Percentiles rank a stretch among this genome's conserved stretches.
phyloP scores from a whole-genome alignment of 1,139 yeast species.

The Candida sanyaensis region DNA sequence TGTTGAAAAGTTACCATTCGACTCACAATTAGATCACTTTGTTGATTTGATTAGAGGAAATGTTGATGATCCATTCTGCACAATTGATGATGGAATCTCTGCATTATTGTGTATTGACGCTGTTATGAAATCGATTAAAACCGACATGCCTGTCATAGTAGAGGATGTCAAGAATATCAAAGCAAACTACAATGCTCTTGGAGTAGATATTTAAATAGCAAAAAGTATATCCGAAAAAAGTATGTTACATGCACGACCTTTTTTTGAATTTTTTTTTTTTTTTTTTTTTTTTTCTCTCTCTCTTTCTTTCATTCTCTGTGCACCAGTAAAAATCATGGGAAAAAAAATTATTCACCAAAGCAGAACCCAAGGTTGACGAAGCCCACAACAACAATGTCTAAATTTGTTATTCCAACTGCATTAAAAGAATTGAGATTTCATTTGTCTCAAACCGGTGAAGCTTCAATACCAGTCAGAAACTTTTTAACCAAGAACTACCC shows the following conservation, averaged over 20 bases:
- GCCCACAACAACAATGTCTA: slow-evolving; percentile 41
- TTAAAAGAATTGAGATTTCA: slow-evolving; percentile 80
- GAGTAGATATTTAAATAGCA: background rate
- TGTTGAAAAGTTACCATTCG: slow-evolving; percentile 31
- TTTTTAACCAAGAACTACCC: slow-evolving; percentile 66
- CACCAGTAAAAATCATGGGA: slow-evolving; percentile 8
- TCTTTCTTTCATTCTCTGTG: no score
- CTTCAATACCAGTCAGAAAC: slow-evolving; percentile 63
- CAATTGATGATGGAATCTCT: slow-evolving; percentile 40
- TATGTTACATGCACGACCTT: slow-evolving; percentile 1
- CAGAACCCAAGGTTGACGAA: background rate
- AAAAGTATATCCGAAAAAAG: background rate
- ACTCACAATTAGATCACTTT: slow-evolving; percentile 32
- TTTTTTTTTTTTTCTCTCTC: no score
- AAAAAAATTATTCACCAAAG: slow-evolving; percentile 3
- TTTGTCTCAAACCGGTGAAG: slow-evolving; percentile 73
- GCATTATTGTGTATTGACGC: slow-evolving; percentile 38
- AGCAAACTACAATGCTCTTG: slow-evolving; percentile 23
- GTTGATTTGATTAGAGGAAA: slow-evolving; percentile 34
- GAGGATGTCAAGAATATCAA: slow-evolving; percentile 25
- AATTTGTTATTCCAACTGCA: slow-evolving; percentile 61
- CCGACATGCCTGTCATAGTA: slow-evolving; percentile 37
- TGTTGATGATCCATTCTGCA: slow-evolving; percentile 30
- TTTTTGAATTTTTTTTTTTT: background rate
- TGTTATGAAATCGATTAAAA: slow-evolving; percentile 34